Evolutionary conservation across 2,329 filamentous ascomycete genomes (phyloP), one percentile per base, ranked within the genome.

Genomic region (Apiospora marii): DNA sequence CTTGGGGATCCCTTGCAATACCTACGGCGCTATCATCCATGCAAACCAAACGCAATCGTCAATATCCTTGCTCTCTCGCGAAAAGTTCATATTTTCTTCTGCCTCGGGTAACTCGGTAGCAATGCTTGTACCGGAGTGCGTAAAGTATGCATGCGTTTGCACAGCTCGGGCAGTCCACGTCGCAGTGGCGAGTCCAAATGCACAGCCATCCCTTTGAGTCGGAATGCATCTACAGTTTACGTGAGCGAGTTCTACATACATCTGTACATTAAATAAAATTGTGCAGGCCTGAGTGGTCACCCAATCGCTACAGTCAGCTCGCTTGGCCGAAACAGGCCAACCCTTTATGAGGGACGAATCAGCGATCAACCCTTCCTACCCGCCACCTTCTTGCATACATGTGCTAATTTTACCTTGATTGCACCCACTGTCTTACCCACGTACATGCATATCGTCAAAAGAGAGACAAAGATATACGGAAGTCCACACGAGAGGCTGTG

Each of bases 1-100:
- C 16, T 70, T 64, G 69, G 48, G 22, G 13, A 68, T 44, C 51
- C 69, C 69, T 70, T 37, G 27, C 51, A 34, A n/a, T 37, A 41
- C 8, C 8, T 41, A 41, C 44, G 69, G 48, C 69, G 30, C 51
- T 30, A 58, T 48, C 7, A 41, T 58, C 51, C 34, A 70, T 44
- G 51, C 58, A 64, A 64, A 30, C 34, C 58, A 64, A 64, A 30
- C 34, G 34, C 37, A 22, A 64, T 12, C 58, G 22, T n/a, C 14
- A n/a, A n/a, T 34, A 34, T 27, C 58, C 58, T 61, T 30, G 24
- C 27, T 22, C 49, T 53, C 49, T 16, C 37, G 53, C 53, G 8
- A 61, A 61, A 64, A 37, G 30, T 37, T 41, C 19, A 37, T 19
- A 8, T 19, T 64, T 64, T 41, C 58, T 64, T 64, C 16, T 41